These are phyloP conservation scores for Colletotrichum sp. DNA, from an alignment of 2,329 filamentous ascomycete genomes.

Conservation along the genomic window DNA sequence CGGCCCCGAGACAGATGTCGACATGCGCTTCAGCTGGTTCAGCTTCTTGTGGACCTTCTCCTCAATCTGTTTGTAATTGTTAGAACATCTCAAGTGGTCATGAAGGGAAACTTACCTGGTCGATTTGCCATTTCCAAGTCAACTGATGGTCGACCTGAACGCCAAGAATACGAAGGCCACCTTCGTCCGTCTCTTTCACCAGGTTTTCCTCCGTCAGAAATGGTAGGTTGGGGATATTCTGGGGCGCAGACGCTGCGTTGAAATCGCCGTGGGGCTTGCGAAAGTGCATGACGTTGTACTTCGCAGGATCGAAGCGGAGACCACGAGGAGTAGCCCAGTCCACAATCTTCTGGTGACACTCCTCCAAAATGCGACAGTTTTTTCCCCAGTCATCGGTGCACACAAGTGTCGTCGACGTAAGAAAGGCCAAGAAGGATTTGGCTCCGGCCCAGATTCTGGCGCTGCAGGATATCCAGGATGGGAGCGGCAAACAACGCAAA, in stretches of 20 bases:
- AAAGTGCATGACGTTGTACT: not conserved
- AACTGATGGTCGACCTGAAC: not conserved
- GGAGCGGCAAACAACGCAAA: not conserved
- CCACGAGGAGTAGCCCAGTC: not conserved
- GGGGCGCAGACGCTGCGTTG: not conserved
- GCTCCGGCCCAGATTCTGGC: not conserved
- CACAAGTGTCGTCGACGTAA: slow-evolving; percentile 5
- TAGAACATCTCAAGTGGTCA: not conserved
- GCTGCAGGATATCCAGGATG: not conserved
- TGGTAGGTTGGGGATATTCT: not conserved
- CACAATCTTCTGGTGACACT: not conserved
- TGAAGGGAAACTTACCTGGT: not conserved
- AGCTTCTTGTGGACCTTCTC: not conserved
- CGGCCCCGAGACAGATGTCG: not conserved
- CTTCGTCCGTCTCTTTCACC: not conserved
- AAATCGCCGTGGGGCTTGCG: not conserved
- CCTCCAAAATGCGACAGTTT: not conserved
- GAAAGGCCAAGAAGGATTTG: not conserved
- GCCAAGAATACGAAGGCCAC: not conserved
- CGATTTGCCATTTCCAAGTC: not conserved
- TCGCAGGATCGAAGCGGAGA: not conserved
- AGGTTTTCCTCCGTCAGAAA: not conserved
- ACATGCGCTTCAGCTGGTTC: not conserved
- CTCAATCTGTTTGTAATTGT: not conserved
- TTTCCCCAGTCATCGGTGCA: not conserved